phyloP scores from a whole-genome alignment of 2,329 filamentous ascomycete genomes.

The Diaporthe sp. region DNA sequence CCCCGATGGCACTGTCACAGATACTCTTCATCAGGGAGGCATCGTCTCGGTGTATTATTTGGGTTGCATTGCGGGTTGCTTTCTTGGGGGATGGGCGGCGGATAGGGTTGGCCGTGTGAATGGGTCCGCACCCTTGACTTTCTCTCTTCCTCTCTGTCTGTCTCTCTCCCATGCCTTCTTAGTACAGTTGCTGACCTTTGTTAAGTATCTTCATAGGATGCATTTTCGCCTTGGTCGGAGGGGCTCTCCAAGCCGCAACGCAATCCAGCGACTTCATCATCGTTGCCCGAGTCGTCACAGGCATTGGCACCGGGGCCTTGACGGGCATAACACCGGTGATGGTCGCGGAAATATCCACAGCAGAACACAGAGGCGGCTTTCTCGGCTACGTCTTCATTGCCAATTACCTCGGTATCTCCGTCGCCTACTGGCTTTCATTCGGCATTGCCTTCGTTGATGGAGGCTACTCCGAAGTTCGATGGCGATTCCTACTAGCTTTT shows the following conservation, averaged over 20 bases:
- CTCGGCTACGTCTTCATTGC: conserved; percentile 66
- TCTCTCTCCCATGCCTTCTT: not conserved
- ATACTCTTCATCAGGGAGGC: conserved; percentile 64
- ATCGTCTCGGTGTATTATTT: conserved; percentile 68
- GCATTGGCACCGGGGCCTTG: conserved; percentile 65
- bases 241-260: conserved; percentile 60
- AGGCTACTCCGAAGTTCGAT: conserved; percentile 51
- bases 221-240: conserved; percentile 56
- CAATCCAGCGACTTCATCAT: conserved; percentile 63
- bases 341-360: conserved; percentile 62
- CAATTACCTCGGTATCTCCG: conserved; percentile 65
- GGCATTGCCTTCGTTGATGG: conserved; percentile 49
- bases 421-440: conserved; percentile 58
- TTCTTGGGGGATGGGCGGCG: conserved; percentile 46
- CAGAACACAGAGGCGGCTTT: conserved; percentile 60
- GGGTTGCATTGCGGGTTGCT: conserved; percentile 64
- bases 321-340: conserved; percentile 65
- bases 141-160: not conserved
- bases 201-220: not conserved
- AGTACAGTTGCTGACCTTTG: not conserved
- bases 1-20: conserved; percentile 60
- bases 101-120: not conserved
- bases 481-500: conserved; percentile 56
- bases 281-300: conserved; percentile 63
- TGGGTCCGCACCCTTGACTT: not conserved